phyloP scores from a whole-genome alignment of 192 early-diverging fungal species.

The Coemansia sp. region DNA sequence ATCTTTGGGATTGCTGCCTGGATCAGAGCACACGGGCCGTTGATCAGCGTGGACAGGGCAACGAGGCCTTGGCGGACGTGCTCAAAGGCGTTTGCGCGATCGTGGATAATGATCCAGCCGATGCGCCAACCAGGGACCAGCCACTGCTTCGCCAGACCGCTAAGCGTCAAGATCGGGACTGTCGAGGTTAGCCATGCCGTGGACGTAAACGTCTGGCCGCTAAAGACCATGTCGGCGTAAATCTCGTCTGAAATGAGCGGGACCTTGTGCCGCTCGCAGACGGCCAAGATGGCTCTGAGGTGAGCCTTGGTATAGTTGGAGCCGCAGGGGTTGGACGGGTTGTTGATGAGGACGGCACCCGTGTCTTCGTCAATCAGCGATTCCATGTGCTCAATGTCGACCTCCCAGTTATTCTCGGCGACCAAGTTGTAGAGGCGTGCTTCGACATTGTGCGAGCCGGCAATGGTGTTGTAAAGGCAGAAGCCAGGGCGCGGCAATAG shows the following conservation, averaged over 20 bases:
- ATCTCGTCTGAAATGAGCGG: conserved; percentile 91
- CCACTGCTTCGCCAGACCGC: conserved; percentile 88
- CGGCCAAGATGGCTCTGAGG: conserved; percentile 65
- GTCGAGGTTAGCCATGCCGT: conserved; percentile 71
- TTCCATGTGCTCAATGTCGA: conserved; percentile 77
- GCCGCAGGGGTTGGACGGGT: conserved; percentile 92
- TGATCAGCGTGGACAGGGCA: conserved; percentile 72
- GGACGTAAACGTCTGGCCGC: conserved; percentile 60
- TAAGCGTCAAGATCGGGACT: conserved; percentile 81
- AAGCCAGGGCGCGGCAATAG: conserved; percentile 84
- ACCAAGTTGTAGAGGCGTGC: conserved; percentile 78
- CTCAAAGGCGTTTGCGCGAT: conserved; percentile 51
- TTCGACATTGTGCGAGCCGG: conserved; percentile 74
- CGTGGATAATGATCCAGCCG: conserved; percentile 86
- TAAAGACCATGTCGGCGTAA: conserved; percentile 87
- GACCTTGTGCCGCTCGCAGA: conserved; percentile 74
- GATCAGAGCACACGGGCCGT: conserved; percentile 79
- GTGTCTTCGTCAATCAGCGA: conserved; percentile 82
- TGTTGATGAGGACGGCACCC: conserved; percentile 81
- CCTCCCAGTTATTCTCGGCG: conserved; percentile 80
- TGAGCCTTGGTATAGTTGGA: conserved; percentile 78
- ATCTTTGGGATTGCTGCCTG: conserved; percentile 81
- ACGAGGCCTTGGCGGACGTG: conserved; percentile 71
- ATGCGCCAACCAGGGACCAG: conserved; percentile 92
- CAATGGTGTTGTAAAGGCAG: conserved; percentile 81